Percentiles rank a stretch among this genome's conserved stretches.
Conservation (phyloP, 2,329 filamentous ascomycete genomes). For the Colletotrichum agaves region DNA sequence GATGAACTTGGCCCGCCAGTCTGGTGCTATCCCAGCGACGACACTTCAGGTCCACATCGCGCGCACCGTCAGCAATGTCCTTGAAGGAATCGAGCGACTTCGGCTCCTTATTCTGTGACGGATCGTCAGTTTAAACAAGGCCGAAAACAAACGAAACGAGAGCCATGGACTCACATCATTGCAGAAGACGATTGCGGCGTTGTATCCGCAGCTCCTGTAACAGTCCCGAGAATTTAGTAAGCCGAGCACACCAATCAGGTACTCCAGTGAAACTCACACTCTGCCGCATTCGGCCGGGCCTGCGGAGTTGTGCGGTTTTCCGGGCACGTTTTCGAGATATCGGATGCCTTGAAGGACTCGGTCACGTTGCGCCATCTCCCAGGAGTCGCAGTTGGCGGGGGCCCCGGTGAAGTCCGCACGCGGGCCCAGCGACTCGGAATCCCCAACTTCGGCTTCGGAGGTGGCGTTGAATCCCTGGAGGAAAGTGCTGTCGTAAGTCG, state of each 20-base stretch:
- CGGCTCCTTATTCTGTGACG: slow-evolving; percentile 21
- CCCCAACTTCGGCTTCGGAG: background rate
- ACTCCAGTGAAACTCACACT: slow-evolving; percentile 33
- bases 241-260: too few species aligned
- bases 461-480: background rate
- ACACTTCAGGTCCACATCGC: background rate
- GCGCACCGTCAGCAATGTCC: slow-evolving; percentile 24
- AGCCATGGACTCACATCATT: slow-evolving; percentile 38
- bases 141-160: background rate
- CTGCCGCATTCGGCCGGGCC: slow-evolving; percentile 38
- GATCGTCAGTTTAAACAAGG: background rate
- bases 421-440: background rate
- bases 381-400: background rate
- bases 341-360: background rate
- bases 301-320: slow-evolving; percentile 30
- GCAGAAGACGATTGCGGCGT: slow-evolving; percentile 41
- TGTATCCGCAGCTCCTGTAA: slow-evolving; percentile 31
- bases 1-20: slow-evolving; percentile 9
- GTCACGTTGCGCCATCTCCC: slow-evolving; percentile 21
- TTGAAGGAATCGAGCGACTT: slow-evolving; percentile 15
- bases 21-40: background rate
- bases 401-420: background rate
- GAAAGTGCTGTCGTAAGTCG: slow-evolving; percentile 19
- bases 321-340: slow-evolving; percentile 34
- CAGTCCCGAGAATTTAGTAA: too few species aligned